Evolutionary conservation across 139 green algal genomes (phyloP).

Genomic region (Deuterostichococcus epilithicus): DNA sequence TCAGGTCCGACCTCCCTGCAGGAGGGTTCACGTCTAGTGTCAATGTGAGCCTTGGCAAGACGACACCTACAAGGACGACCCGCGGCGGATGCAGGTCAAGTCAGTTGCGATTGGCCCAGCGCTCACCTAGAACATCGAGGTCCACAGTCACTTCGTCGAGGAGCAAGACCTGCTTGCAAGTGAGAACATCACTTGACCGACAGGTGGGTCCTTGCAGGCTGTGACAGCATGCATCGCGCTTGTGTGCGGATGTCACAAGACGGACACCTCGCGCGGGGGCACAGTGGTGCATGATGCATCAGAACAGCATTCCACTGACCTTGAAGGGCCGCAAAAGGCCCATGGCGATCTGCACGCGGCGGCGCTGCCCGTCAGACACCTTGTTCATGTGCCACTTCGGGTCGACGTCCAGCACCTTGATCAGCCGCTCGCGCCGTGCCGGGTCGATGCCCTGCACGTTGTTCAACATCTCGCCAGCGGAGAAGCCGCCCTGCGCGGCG

Average conservation of each 20-base stretch:
- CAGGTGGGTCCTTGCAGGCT: no score
- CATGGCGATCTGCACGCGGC: conserved; percentile 89
- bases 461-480: conserved; percentile 84
- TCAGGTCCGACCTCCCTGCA: conserved; percentile 72
- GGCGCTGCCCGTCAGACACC: conserved; percentile 88
- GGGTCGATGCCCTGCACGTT: conserved; percentile 63
- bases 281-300: neutral
- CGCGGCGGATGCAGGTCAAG: no score
- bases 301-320: no score
- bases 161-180: conserved; percentile 59
- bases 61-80: no score
- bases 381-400: conserved; percentile 73
- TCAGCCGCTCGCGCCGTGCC: conserved; percentile 54
- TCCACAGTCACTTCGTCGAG: conserved; percentile 95
- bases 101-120: no score
- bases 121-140: conserved; percentile 86
- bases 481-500: conserved; percentile 77
- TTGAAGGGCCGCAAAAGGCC: conserved; percentile 82
- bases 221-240: neutral
- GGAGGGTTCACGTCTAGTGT: no score
- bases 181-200: neutral
- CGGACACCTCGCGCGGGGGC: neutral
- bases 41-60: no score
- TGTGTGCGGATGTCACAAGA: neutral
- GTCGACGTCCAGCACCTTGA: conserved; percentile 85